Evolutionary conservation across 768 basidiomycete species (phyloP).

Genomic region (Naganishia randhawae): DNA sequence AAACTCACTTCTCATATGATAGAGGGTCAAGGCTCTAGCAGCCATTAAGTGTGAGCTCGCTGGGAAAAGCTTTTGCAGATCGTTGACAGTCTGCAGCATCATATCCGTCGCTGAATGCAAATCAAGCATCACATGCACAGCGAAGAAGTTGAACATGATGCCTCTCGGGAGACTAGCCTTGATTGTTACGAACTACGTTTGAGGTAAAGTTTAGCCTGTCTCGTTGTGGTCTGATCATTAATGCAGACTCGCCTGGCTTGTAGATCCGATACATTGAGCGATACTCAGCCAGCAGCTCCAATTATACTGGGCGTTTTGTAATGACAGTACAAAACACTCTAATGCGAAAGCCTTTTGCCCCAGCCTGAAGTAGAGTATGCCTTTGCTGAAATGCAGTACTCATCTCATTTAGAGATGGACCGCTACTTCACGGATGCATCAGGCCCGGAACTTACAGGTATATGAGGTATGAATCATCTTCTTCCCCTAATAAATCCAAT

Average conservation of each 20-base stretch:
- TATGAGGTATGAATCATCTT: conserved; percentile 44
- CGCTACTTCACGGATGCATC: neutral
- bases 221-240: neutral
- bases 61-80: conserved; percentile 75
- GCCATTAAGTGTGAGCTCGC: conserved; percentile 80
- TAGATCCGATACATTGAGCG: conserved; percentile 67
- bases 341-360: conserved; percentile 80
- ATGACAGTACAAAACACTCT: conserved; percentile 70
- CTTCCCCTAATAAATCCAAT: conserved; percentile 40
- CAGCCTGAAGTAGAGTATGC: conserved; percentile 73
- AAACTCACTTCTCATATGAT: conserved; percentile 78
- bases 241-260: conserved; percentile 66
- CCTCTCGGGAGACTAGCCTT: conserved; percentile 57
- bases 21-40: conserved; percentile 76
- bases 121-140: conserved; percentile 82
- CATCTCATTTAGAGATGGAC: neutral
- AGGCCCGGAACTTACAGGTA: conserved; percentile 36
- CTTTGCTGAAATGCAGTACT: conserved; percentile 59
- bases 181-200: conserved; percentile 47
- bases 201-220: neutral
- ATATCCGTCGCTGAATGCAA: conserved; percentile 83
- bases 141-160: conserved; percentile 67
- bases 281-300: conserved; percentile 89
- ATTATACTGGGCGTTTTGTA: conserved; percentile 79
- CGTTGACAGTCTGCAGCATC: conserved; percentile 75